phyloP scores from a whole-genome alignment of 2,329 filamentous ascomycete species.

The Epichloe elymi region DNA sequence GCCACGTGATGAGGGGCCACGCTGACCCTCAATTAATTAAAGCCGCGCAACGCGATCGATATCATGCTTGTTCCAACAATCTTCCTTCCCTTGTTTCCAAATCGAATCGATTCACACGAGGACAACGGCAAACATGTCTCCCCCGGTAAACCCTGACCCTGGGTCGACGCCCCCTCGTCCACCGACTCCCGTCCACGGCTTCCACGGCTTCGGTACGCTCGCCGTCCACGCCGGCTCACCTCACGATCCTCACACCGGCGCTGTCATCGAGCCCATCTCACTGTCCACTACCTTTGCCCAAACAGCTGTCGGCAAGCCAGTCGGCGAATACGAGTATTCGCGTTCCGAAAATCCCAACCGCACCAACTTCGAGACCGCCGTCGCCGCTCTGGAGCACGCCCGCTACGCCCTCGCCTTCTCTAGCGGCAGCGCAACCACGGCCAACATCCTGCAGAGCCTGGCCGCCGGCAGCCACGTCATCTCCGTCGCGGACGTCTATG shows the following conservation, averaged over 20 bases:
- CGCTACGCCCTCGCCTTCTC: slow-evolving; percentile 88
- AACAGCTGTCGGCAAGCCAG: slow-evolving; percentile 69
- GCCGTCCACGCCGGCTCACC: slow-evolving; percentile 89
- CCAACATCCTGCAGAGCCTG: slow-evolving; percentile 83
- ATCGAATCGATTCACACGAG: not conserved
- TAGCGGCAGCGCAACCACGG: slow-evolving; percentile 87
- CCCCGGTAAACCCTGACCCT: slow-evolving; percentile 28
- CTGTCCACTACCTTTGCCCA: slow-evolving; percentile 96
- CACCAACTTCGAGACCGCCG: slow-evolving; percentile 81
- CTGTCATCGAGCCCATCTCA: slow-evolving; percentile 92
- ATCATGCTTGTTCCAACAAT: no score
- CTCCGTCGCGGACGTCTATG: slow-evolving; percentile 94
- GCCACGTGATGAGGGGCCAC: no score
- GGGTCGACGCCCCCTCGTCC: slow-evolving; percentile 67
- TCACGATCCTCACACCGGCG: slow-evolving; percentile 82
- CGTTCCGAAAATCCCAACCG: slow-evolving; percentile 91
- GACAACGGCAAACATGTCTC: slow-evolving; percentile 13
- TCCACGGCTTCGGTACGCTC: slow-evolving; percentile 77
- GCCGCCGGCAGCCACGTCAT: slow-evolving; percentile 87
- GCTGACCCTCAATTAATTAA: no score
- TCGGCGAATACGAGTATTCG: slow-evolving; percentile 87
- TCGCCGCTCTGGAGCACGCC: slow-evolving; percentile 86
- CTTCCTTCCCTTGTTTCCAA: not conserved
- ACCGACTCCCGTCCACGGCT: slow-evolving; percentile 59
- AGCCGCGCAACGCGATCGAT: no score